Evolutionary conservation across 345 rosid species (phyloP).

Genomic region (Eucalyptus regnans): DNA sequence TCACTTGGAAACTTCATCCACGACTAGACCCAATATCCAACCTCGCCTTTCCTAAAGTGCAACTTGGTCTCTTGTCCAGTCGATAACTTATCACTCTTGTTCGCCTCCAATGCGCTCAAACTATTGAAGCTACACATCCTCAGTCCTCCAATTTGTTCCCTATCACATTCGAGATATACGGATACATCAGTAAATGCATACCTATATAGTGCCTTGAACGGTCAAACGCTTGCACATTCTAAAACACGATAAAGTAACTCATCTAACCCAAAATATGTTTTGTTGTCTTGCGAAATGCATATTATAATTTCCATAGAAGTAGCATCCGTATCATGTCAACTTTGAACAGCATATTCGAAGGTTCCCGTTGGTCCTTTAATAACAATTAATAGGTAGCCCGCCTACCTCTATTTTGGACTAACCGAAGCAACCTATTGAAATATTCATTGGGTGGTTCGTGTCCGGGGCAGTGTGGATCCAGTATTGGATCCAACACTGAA

Average conservation of each 20-base stretch:
- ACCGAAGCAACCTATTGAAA: neutral
- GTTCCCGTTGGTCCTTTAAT: neutral
- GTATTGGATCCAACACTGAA: neutral
- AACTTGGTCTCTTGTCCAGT: neutral
- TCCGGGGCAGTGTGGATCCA: neutral
- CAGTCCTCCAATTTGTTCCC: neutral
- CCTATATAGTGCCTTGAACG: neutral
- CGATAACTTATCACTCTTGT: neutral
- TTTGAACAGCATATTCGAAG: neutral
- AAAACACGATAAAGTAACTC: neutral
- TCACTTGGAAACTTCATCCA: neutral
- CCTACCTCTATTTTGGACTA: neutral
- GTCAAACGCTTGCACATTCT: neutral
- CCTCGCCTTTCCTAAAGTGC: constrained; percentile 4
- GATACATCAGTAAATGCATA: neutral
- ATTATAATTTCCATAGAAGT: neutral
- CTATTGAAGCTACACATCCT: neutral
- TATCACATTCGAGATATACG: neutral
- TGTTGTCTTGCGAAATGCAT: neutral
- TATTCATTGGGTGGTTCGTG: neutral
- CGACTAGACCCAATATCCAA: neutral
- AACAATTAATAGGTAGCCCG: neutral
- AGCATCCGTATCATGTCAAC: neutral
- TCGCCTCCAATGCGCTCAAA: neutral
- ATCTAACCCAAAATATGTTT: neutral